Evolutionary conservation across 169 alveolate genomes (phyloP).

Genomic region (Plasmodium gaboni): DNA sequence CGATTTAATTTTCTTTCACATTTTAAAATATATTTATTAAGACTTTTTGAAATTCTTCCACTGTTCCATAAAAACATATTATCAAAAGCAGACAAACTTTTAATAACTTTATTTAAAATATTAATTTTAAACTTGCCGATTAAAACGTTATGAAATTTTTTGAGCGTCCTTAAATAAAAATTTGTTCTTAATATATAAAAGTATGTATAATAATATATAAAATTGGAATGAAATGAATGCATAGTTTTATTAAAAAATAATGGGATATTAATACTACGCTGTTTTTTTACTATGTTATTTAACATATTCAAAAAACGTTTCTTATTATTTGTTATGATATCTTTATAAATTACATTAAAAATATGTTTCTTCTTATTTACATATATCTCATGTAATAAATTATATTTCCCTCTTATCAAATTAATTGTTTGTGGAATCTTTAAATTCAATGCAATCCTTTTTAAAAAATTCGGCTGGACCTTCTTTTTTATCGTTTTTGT

Average conservation of each 20-base stretch:
- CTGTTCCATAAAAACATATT: slow-evolving; percentile 61
- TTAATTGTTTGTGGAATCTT: slow-evolving; percentile 17
- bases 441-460: slow-evolving; percentile 5
- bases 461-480: background rate
- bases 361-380: slow-evolving; percentile 47
- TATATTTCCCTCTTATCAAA: background rate
- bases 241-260: slow-evolving; percentile 26
- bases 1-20: slow-evolving; percentile 14
- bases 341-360: slow-evolving; percentile 27
- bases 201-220: slow-evolving; percentile 31
- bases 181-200: slow-evolving; percentile 18
- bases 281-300: slow-evolving; percentile 42
- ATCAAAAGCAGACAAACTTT: slow-evolving; percentile 16
- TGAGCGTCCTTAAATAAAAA: background rate
- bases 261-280: slow-evolving; percentile 19
- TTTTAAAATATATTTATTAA: slow-evolving; percentile 19
- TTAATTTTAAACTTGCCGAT: slow-evolving; percentile 13
- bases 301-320: slow-evolving; percentile 8
- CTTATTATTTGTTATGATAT: slow-evolving; percentile 36
- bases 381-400: slow-evolving; percentile 19
- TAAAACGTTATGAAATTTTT: slow-evolving; percentile 27
- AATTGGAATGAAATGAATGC: slow-evolving; percentile 23
- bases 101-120: slow-evolving; percentile 6
- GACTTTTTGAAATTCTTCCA: slow-evolving; percentile 6
- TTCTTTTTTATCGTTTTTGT: background rate